Percentiles rank a stretch among this genome's conserved stretches.
Conservation (phyloP, 352 stramenopile genomes). For the Hyphochytrium catenoides region DNA sequence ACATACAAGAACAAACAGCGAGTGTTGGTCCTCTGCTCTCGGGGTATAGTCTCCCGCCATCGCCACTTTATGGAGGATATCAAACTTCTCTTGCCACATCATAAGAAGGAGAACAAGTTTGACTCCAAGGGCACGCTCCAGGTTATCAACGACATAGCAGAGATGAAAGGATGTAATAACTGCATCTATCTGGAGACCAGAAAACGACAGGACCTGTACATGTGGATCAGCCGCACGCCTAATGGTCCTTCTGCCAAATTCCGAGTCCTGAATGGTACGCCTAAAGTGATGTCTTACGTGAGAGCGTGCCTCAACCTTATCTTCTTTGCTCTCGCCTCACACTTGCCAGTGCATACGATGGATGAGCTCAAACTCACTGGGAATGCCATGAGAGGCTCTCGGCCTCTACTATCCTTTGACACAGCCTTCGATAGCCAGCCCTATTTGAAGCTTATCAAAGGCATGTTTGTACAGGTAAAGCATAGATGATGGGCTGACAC, state of each 20-base stretch:
- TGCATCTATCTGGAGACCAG: conserved; percentile 87
- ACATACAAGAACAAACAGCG: conserved; percentile 75
- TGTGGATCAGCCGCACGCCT: conserved; percentile 88
- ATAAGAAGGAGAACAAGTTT: conserved; percentile 98
- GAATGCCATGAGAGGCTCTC: conserved; percentile 91
- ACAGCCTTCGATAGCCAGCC: conserved; percentile 61
- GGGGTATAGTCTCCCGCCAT: conserved; percentile 79
- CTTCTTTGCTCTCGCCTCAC: neutral
- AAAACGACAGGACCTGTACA: conserved; percentile 94
- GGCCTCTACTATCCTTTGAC: conserved; percentile 93
- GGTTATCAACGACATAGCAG: conserved; percentile 94
- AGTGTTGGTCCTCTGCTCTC: conserved; percentile 71
- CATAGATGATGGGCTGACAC: no score
- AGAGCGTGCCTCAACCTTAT: neutral
- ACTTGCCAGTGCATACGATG: conserved; percentile 89
- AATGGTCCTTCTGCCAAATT: conserved; percentile 90
- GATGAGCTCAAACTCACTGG: conserved; percentile 98
- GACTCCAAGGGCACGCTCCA: conserved; percentile 77
- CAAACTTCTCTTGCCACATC: conserved; percentile 86
- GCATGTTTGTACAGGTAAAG: conserved; percentile 78
- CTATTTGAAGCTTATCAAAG: conserved; percentile 86
- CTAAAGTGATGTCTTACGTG: no score
- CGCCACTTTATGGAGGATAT: conserved; percentile 96
- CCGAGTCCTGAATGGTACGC: conserved; percentile 83
- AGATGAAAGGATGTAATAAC: conserved; percentile 94